Evolutionary conservation across 164 flowering plant genomes (phyloP), one percentile per base, ranked within the genome.

Genomic region (Macadamia integrifolia): DNA sequence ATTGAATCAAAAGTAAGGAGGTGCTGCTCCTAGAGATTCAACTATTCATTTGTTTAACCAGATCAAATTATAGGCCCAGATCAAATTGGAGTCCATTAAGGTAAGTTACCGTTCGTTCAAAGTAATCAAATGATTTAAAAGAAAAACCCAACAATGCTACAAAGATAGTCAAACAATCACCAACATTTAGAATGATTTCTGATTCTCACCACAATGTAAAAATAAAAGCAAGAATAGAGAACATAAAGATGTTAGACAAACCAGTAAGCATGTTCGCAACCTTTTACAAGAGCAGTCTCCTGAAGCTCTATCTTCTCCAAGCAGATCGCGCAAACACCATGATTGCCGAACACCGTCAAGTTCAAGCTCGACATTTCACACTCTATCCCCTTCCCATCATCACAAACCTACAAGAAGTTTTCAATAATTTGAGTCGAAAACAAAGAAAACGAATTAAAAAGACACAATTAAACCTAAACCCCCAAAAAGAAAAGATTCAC

Each of bases 251-350:
- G 63, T 60, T 14, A 72, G 76, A 88, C 92, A 82, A 79, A 90
- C 98, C 98, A 90, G 89, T 90, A 93, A 62, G 93, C 89, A 72
- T 93, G 98, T 88, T 93, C 97, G 87, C 98, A 93, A 79, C 92
- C 97, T 88, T 89, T 90, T 35, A 93, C 83, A 69, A 90, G 86
- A 44, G 98, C 97, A 63, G 86, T 86, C 52, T 93, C 97, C 66
- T 88, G 85, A 30, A 92, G 88, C n/a, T 61, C 76, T 32, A 90
- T 92, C 71, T 76, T 78, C 48, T 90, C 87, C 84, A 89, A 80
- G 77, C 98, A 92, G 10, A 90, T 92, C 0, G 96, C 94, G 68
- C 96, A 90, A 43, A 77, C 55, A 13, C 94, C 96, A 71, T 81
- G 83, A 72, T 67, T 67, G 55, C 61, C 86, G 53, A 48, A 42